Conservation (phyloP, 2,329 filamentous ascomycete species). For the Fusarium clavum region DNA sequence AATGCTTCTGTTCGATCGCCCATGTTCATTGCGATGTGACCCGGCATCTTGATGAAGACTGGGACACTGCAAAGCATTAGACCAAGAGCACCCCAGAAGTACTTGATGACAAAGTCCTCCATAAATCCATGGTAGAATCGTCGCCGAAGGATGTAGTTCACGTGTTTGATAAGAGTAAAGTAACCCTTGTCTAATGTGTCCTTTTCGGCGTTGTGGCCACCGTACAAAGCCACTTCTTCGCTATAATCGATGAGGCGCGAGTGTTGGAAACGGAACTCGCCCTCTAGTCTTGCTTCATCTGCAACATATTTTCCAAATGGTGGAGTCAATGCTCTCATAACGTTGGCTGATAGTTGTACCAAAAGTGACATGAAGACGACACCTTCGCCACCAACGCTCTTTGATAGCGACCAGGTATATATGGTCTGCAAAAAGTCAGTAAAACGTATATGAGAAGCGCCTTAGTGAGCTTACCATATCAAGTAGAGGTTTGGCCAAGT, state of each 20-base stretch:
- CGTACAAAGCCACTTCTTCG: constrained; percentile 93
- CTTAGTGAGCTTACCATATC: constrained; percentile 75
- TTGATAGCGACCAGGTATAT: constrained; percentile 93
- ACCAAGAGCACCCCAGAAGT: constrained; percentile 96
- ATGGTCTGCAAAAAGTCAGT: constrained; percentile 68
- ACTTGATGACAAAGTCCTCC: constrained; percentile 99
- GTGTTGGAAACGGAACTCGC: constrained; percentile 96
- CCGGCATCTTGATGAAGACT: constrained; percentile 93
- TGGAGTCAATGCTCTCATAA: constrained; percentile 94
- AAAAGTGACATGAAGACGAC: constrained; percentile 95
- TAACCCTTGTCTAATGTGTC: constrained; percentile 98
- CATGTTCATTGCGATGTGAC: constrained; percentile 72
- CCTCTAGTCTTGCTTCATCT: constrained; percentile 92
- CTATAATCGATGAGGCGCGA: constrained; percentile 94
- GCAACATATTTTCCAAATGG: constrained; percentile 98
- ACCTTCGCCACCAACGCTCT: constrained; percentile 95
- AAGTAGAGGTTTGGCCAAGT: constrained; percentile 91
- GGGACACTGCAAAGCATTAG: constrained; percentile 93
- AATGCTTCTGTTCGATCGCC: constrained; percentile 81
- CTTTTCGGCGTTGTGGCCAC: constrained; percentile 93
- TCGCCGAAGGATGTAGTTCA: constrained; percentile 91
- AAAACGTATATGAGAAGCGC: not conserved
- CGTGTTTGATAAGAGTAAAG: constrained; percentile 98
- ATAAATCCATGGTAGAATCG: constrained; percentile 98
- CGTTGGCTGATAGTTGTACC: constrained; percentile 89